Evolutionary conservation across 352 stramenopile genomes (phyloP).

Genomic region (Lagenidium sp.): DNA sequence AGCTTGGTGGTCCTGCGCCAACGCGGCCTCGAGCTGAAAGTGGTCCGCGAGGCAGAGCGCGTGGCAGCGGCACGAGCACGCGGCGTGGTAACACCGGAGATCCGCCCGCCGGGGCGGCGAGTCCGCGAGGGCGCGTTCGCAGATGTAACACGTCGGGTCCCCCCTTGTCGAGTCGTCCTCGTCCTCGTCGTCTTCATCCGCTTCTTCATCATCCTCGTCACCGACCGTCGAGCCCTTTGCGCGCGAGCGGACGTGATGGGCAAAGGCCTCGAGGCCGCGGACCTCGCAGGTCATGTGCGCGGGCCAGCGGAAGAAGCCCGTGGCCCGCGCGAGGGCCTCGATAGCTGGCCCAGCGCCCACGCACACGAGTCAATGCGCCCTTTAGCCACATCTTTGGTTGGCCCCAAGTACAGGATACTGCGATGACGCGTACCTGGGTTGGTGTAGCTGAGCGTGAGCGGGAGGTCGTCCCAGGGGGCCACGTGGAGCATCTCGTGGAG

Average conservation of each 20-base stretch:
- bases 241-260: slow-evolving; percentile 4
- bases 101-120: slow-evolving; percentile 5
- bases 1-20: slow-evolving; percentile 2
- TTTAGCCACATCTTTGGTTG: neutral
- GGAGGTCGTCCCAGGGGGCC: slow-evolving; percentile 29
- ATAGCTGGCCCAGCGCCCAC: slow-evolving; percentile 7
- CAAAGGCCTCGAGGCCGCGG: slow-evolving; percentile 16
- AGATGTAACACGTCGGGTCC: slow-evolving; percentile 36
- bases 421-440: slow-evolving; percentile 14
- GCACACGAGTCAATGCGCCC: neutral
- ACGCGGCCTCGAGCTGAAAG: slow-evolving; percentile 25
- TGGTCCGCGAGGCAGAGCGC: slow-evolving; percentile 37
- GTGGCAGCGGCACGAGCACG: slow-evolving; percentile 36
- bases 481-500: slow-evolving; percentile 58
- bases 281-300: slow-evolving; percentile 32
- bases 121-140: slow-evolving; percentile 17
- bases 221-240: neutral
- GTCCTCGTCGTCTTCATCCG: neutral
- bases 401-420: neutral
- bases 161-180: too few relatives aligned
- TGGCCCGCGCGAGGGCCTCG: slow-evolving; percentile 21
- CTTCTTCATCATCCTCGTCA: too few relatives aligned
- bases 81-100: slow-evolving; percentile 29
- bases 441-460: slow-evolving; percentile 46
- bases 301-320: slow-evolving; percentile 23